Evolutionary conservation across 768 basidiomycete genomes (phyloP).

Genomic region (Rhizopogon vulgaris): DNA sequence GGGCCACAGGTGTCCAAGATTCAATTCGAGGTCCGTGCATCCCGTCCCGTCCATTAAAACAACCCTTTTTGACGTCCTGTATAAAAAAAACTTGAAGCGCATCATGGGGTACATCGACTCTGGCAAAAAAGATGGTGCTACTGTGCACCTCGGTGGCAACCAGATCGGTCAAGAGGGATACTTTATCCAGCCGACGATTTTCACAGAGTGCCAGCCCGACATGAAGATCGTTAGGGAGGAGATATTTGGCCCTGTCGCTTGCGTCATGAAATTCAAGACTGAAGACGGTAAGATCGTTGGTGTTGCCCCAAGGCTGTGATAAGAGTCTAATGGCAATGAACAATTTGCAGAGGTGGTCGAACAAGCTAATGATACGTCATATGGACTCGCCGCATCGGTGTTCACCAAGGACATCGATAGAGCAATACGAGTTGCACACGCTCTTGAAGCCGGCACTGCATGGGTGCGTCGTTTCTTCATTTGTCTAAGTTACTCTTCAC

Average conservation of each 20-base stretch:
- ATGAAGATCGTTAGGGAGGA: constrained; percentile 40
- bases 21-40: constrained; percentile 34
- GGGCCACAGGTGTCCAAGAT: constrained; percentile 45
- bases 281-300: constrained; percentile 21
- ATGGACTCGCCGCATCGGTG: constrained; percentile 46
- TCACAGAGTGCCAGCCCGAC: constrained; percentile 36
- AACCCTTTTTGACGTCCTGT: background rate
- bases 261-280: constrained; percentile 39
- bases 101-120: constrained; percentile 45
- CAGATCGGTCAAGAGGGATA: constrained; percentile 36
- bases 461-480: constrained; percentile 37
- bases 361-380: constrained; percentile 38
- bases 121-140: constrained; percentile 46
- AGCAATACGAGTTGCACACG: constrained; percentile 35
- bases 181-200: constrained; percentile 41
- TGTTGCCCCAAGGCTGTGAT: too few relatives aligned
- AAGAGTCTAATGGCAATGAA: too few relatives aligned
- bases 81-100: too few relatives aligned
- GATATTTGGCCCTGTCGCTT: constrained; percentile 45
- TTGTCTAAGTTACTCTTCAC: background rate
- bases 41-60: too few relatives aligned
- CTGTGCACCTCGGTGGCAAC: constrained; percentile 37
- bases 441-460: constrained; percentile 46
- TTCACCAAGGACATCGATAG: constrained; percentile 39
- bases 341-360: constrained; percentile 15